These are phyloP conservation scores for Larix sibirica DNA, from an alignment of 83 land plant genomes.

Conservation along the genomic window DNA sequence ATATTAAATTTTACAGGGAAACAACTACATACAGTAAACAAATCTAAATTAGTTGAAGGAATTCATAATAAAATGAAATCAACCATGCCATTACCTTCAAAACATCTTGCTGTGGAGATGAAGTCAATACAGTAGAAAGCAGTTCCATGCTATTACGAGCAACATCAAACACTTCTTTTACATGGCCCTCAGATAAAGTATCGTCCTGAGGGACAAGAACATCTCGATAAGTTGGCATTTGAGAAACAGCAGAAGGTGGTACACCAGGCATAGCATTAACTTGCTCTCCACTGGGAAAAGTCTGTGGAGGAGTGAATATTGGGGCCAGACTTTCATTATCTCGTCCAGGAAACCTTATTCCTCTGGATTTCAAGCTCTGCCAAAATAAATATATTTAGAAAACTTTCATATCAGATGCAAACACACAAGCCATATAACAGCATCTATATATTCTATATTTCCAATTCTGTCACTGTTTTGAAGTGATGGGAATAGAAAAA, in stretches of 20 bases:
- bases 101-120: constrained; percentile 93
- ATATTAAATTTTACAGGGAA: no score
- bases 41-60: no score
- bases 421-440: neutral
- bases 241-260: constrained; percentile 16
- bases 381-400: constrained; percentile 7
- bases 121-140: constrained; percentile 82
- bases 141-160: constrained; percentile 89
- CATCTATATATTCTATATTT: neutral
- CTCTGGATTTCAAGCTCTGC: constrained; percentile 91
- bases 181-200: constrained; percentile 41
- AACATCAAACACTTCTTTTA: constrained; percentile 87
- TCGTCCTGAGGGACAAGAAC: constrained; percentile 26
- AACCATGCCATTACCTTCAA: constrained; percentile 45
- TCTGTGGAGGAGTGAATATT: constrained; percentile 92
- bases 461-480: neutral
- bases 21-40: no score
- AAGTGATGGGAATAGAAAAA: neutral
- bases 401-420: neutral
- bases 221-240: constrained; percentile 21
- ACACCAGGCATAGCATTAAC: neutral
- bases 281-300: constrained; percentile 38
- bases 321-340: constrained; percentile 94
- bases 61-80: no score
- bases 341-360: constrained; percentile 92